Evolutionary conservation across 2,329 filamentous ascomycete genomes (phyloP), one percentile per base, ranked within the genome.

Genomic region (Scleromitrula shiraiana): DNA sequence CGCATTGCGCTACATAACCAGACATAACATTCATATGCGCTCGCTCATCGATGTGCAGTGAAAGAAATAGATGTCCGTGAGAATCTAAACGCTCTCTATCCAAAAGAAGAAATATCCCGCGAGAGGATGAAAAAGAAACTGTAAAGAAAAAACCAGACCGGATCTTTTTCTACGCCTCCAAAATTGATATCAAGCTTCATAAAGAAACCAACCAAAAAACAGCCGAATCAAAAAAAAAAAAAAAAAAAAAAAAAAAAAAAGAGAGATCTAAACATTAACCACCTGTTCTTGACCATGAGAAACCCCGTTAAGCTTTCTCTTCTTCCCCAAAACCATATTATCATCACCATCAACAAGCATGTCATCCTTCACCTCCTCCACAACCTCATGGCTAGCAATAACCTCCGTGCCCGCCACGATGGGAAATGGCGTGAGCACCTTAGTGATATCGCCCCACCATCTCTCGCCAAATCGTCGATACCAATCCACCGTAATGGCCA

Each of bases 391-490:
- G 10, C 43, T 35, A 1, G 74, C 73, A 48, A 78, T 64, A 36
- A 83, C 72, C 54, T 78, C 73, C 9, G 67, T 68, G 23, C 75
- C 74, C 46, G 70, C 70, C 14, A 83, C 77, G 10, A 78, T 72
- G 1, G 80, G 83, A 67, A 82, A 85, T 4, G 82, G 80, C 29
- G 78, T 82, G 46, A 86, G 71, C 15, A 84, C 80, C 61, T 80
- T 78, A 60, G 72, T 77, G 57, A 87, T 83, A 56, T 85, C 77
- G 40, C 82, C 82, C 82, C 82, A 86, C 83, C 83, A 87, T 30
- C 71, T 62, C 68, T 83, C 77, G 5, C 80, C 80, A 50, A 80
- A 86, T 47, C 66, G 67, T 32, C 68, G 71, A 63, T 88, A 88
- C 84, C 84, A 88, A 41, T 82, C 73, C 14, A 86, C 80, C 0